Base-by-base conservation (phyloP, 352 stramenopile genomes). In the Phytophthora agathidicida region DNA sequence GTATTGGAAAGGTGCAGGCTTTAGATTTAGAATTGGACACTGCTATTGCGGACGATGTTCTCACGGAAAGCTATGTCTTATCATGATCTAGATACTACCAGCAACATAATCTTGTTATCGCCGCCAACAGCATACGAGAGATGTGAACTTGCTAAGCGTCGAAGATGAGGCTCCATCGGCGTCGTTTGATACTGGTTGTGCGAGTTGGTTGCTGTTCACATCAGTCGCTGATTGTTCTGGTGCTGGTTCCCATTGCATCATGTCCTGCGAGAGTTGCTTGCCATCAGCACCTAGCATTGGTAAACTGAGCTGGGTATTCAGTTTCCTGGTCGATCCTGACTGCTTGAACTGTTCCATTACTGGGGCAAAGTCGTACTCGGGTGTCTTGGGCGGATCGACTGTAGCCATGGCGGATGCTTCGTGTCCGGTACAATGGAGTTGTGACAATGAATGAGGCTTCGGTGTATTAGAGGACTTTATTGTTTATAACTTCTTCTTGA, bases 321-420 rank as follows among this genome's bases (percentile, higher is more conserved):
- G 33, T 13, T 52, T 19, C 8, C 45, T 58, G 16, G 60, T 68
- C 16, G 47, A 65, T 8, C 24, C 28, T n/a, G 56, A 60, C 47
- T 60, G 38, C 30, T 65, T 65, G 37, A 50, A 61, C 10, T 51
- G 31, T n/a, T 68, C 60, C 52, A 68, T 54, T 3, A 68, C 20
- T 2, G 60, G 53, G 5, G 35, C 30, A n/a, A 20, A 35, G 13
- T 68, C 52, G 30, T 32, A 11, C 14, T 55, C 35, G 1, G 37
- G 27, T 19, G 33, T 36, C 22, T 53, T 64, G 5, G 60, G 47
- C 23, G 47, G 55, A 5, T 56, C 22, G 6, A 37, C 10, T 20
- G 22, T 23, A 6, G 13, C 22, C 36, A 55, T 61, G 9, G 43
- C 37, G 24, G 43, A 36, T 44, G 22, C 2, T 44, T 11, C 26